Conservation (phyloP, 1,284 basidiomycete species). For the Hypsizygus ulmarius region DNA sequence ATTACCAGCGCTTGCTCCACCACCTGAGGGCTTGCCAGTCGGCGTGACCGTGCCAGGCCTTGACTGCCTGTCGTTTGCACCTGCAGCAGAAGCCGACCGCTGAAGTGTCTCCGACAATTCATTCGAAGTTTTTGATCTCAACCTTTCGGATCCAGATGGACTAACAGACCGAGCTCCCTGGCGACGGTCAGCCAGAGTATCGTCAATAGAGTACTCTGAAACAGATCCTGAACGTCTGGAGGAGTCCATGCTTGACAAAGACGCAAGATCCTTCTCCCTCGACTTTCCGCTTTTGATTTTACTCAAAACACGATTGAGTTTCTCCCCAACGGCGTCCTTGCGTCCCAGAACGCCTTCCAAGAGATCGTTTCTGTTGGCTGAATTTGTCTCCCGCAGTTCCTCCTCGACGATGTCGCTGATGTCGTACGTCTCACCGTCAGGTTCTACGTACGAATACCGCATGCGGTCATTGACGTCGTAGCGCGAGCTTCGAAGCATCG, state of each 20-base stretch:
- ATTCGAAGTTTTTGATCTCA: constrained; percentile 28
- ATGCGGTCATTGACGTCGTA: constrained; percentile 68
- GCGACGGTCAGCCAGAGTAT: constrained; percentile 23
- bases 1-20: constrained; percentile 20
- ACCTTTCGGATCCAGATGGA: constrained; percentile 35
- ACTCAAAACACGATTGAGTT: constrained; percentile 75
- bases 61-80: constrained; percentile 12
- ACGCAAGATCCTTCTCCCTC: constrained; percentile 27
- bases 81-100: constrained; percentile 18
- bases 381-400: constrained; percentile 62
- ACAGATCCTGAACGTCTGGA: constrained; percentile 42
- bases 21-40: constrained; percentile 22
- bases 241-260: constrained; percentile 26
- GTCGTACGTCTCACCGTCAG: constrained; percentile 84
- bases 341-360: constrained; percentile 61
- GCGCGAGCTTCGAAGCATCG: constrained; percentile 80
- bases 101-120: constrained; percentile 16
- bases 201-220: constrained; percentile 60
- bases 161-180: constrained; percentile 36
- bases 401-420: constrained; percentile 91
- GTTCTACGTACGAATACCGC: constrained; percentile 89
- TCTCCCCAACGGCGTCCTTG: constrained; percentile 64
- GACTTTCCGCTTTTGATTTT: constrained; percentile 59
- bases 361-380: constrained; percentile 51
- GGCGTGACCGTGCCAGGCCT: constrained; percentile 41